A percentile compares a stretch with the other conserved stretches of the same genome.
Conservation (phyloP, 441 rosid species). For the Sinapis alba region DNA sequence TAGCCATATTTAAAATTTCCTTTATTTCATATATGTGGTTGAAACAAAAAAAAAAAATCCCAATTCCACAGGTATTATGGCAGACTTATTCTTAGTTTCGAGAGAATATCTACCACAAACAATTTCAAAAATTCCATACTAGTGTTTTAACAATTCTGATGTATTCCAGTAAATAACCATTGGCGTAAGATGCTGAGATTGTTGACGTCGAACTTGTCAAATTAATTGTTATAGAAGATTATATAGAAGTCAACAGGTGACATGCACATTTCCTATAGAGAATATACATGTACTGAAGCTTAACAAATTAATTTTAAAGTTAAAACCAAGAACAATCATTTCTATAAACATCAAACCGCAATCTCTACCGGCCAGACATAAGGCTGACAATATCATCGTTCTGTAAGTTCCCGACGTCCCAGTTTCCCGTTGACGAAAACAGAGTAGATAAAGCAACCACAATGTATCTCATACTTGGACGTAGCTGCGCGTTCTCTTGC, state of each 20-base stretch:
- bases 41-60: too few species aligned
- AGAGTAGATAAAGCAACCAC: conserved; percentile 89
- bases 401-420: conserved; percentile 78
- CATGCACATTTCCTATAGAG: conserved; percentile 18
- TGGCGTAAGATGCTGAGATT: too few species aligned
- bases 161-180: too few species aligned
- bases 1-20: too few species aligned
- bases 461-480: conserved; percentile 82
- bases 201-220: too few species aligned
- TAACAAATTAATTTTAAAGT: background rate
- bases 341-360: conserved; percentile 12
- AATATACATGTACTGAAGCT: background rate
- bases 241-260: conserved; percentile 25
- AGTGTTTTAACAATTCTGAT: too few species aligned
- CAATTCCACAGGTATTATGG: too few species aligned
- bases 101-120: too few species aligned
- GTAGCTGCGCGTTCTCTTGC: conserved; percentile 66
- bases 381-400: conserved; percentile 69
- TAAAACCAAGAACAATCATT: background rate
- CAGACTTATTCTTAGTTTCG: too few species aligned
- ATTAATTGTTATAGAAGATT: background rate
- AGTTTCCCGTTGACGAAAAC: conserved; percentile 76
- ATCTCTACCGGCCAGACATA: conserved; percentile 72
- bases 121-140: too few species aligned
- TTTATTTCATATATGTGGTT: too few species aligned